These are phyloP conservation scores for Aristolochia contorta DNA, from an alignment of 164 flowering plant genomes.

Conservation along the genomic window DNA sequence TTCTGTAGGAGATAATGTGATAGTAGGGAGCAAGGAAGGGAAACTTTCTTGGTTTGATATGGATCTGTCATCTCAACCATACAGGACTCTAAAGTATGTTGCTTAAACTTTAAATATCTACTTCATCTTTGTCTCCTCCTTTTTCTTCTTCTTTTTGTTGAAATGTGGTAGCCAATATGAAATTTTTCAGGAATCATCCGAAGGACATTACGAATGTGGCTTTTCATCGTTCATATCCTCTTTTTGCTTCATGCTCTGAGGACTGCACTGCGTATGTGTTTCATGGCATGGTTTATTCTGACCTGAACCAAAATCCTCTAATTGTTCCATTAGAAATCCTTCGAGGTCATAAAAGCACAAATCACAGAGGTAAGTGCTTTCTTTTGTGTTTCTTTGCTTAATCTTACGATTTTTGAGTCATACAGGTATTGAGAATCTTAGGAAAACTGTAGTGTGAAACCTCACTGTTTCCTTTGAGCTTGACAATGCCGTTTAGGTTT, in stretches of 20 bases:
- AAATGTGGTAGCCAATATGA: not conserved
- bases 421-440: not conserved
- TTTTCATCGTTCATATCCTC: conserved; percentile 78
- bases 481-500: too few species aligned
- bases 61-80: conserved; percentile 92
- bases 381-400: not conserved
- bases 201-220: conserved; percentile 85
- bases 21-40: conserved; percentile 96
- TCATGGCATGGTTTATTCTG: conserved; percentile 95
- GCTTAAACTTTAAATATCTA: not conserved
- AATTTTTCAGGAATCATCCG: conserved; percentile 53
- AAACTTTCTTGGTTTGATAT: conserved; percentile 98
- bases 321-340: conserved; percentile 86
- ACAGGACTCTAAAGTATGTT: conserved; percentile 61
- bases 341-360: conserved; percentile 58
- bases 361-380: conserved; percentile 70
- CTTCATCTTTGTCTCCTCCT: not conserved
- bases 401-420: not conserved
- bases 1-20: conserved; percentile 82
- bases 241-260: conserved; percentile 91
- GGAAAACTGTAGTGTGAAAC: not conserved
- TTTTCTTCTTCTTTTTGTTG: not conserved
- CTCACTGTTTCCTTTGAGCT: too few species aligned
- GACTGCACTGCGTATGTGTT: conserved; percentile 84
- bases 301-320: conserved; percentile 86